phyloP scores from a whole-genome alignment of 441 rosid species.

The Eutrema salsugineum region DNA sequence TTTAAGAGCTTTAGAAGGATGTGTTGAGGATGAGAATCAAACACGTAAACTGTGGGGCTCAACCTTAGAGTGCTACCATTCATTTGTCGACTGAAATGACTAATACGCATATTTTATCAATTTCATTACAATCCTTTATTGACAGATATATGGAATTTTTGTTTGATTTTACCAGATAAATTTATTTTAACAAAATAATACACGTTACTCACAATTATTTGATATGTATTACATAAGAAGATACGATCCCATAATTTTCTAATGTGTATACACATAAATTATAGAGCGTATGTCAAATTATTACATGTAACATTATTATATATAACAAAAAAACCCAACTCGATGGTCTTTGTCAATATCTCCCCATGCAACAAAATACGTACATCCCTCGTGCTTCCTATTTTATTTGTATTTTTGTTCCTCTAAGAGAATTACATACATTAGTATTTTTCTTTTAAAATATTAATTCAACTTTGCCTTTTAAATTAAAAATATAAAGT shows the following conservation, averaged over 20 bases:
- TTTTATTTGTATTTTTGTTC: slow-evolving; percentile 14
- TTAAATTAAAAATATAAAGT: background rate
- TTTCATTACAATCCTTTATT: background rate
- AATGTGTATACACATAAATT: background rate
- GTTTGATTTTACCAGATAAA: background rate
- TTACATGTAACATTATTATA: background rate
- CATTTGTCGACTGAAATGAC: background rate
- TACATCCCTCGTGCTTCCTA: slow-evolving; percentile 33
- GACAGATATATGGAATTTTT: background rate
- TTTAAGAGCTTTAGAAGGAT: background rate
- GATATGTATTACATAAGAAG: slow-evolving; percentile 5
- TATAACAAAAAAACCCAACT: slow-evolving; percentile 11
- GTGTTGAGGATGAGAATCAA: slow-evolving; percentile 15
- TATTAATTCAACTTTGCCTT: background rate
- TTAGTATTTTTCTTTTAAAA: background rate
- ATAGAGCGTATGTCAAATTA: slow-evolving; percentile 2
- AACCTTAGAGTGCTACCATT: slow-evolving; percentile 2
- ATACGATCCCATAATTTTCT: slow-evolving; percentile 6
- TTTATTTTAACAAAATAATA: background rate
- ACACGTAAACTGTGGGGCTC: slow-evolving; percentile 20
- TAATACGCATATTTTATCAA: slow-evolving; percentile 2
- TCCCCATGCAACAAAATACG: slow-evolving; percentile 37
- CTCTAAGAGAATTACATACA: slow-evolving; percentile 5
- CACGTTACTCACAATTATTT: slow-evolving; percentile 3
- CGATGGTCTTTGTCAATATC: slow-evolving; percentile 28